phyloP scores from a whole-genome alignment of 2,329 filamentous ascomycete species.

The Canariomyces notabilis region DNA sequence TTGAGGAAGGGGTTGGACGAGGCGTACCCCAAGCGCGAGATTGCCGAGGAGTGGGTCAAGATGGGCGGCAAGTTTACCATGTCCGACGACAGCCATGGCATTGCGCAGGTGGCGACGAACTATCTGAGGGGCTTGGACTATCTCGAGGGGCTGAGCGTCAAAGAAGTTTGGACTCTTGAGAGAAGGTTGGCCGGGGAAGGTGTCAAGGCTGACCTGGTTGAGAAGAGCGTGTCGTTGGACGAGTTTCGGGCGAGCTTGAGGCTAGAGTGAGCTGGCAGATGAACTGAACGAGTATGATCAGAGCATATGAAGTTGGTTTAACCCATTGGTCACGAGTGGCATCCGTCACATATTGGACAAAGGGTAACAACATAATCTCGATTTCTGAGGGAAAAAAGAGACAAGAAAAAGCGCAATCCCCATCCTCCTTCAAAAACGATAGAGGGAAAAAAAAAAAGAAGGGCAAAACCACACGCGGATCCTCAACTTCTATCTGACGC shows the following conservation, averaged over 20 bases:
- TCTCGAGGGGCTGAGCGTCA: constrained; percentile 60
- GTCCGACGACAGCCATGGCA: constrained; percentile 90
- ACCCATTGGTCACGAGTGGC: no score
- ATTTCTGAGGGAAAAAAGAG: no score
- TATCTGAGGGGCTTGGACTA: constrained; percentile 68
- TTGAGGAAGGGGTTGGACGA: constrained; percentile 85
- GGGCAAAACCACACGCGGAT: no score
- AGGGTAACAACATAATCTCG: no score
- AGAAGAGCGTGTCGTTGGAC: constrained; percentile 40
- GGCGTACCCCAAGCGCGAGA: constrained; percentile 76
- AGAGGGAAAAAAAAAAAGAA: no score
- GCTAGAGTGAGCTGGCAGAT: constrained; percentile 9
- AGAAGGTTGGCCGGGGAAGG: constrained; percentile 32
- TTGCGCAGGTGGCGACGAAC: constrained; percentile 81
- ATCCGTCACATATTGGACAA: no score
- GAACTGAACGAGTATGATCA: no score
- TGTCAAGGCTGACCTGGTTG: constrained; percentile 34
- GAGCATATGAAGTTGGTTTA: no score
- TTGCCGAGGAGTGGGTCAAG: constrained; percentile 72
- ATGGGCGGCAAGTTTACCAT: constrained; percentile 80
- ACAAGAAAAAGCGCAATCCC: no score
- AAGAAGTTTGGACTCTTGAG: constrained; percentile 54
- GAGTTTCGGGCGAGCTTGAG: constrained; percentile 34
- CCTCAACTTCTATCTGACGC: no score
- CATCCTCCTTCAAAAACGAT: no score